Percentiles rank a stretch among this genome's conserved stretches.
These are phyloP conservation scores for Trametes hirsuta DNA, from an alignment of 1,284 basidiomycete species.

Conservation along the genomic window DNA sequence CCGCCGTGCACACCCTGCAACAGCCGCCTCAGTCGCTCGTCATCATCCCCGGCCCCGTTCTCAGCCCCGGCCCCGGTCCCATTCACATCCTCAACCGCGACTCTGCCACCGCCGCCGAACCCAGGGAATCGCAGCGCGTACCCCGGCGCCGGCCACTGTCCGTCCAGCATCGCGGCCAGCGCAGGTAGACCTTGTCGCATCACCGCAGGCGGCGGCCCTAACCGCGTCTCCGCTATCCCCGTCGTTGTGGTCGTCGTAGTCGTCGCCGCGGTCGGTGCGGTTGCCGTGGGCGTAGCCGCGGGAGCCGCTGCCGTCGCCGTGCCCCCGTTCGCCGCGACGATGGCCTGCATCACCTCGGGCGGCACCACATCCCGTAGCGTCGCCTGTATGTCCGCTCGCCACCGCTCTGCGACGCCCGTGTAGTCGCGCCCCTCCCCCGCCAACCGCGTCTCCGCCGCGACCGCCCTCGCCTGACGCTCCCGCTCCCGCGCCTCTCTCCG, in stretches of 20 bases:
- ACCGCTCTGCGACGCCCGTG: background rate
- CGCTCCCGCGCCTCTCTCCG: conserved; percentile 33
- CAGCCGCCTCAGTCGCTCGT: background rate
- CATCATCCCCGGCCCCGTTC: background rate
- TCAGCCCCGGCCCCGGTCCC: background rate
- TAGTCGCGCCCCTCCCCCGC: conserved; percentile 6
- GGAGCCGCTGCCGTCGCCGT: background rate
- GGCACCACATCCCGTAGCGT: background rate
- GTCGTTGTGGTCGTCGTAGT: background rate
- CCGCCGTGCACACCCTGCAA: conserved; percentile 1
- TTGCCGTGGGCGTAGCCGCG: background rate
- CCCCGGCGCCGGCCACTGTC: background rate
- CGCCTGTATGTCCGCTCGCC: conserved; percentile 4
- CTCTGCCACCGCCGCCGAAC: background rate
- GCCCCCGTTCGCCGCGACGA: conserved; percentile 12
- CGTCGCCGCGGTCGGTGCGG: background rate
- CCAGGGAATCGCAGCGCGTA: background rate
- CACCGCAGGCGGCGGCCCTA: background rate
- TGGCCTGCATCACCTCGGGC: conserved; percentile 21
- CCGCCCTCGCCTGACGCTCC: conserved; percentile 25
- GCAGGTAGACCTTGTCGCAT: conserved; percentile 1
- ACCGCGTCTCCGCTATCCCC: background rate
- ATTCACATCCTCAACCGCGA: background rate
- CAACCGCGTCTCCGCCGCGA: conserved; percentile 18
- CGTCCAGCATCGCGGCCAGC: conserved; percentile 10